A percentile compares a stretch with the other conserved stretches of the same genome.
Evolutionary conservation across 2,329 filamentous ascomycete species (phyloP).

Genomic region (Ilyonectria destructans): DNA sequence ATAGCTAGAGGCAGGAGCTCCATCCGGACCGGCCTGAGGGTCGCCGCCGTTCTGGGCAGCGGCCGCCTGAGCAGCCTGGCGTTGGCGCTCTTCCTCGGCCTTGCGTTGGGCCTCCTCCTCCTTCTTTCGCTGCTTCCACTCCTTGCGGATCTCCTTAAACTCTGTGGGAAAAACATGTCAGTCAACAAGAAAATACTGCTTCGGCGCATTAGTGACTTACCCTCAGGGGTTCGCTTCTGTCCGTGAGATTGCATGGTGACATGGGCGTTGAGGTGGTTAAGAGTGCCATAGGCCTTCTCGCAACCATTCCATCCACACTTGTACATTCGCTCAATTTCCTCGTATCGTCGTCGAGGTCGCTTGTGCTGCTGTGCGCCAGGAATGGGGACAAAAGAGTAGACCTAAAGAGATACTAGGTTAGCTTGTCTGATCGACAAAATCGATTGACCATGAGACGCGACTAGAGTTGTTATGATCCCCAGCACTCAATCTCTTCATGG

Average conservation of each 20-base stretch:
- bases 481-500: background rate
- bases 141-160: conserved; percentile 99
- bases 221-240: conserved; percentile 95
- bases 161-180: conserved; percentile 69
- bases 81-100: conserved; percentile 89
- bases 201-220: conserved; percentile 69
- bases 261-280: conserved; percentile 98
- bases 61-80: conserved; percentile 66
- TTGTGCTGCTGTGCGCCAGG: conserved; percentile 98
- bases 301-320: conserved; percentile 99
- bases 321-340: conserved; percentile 99
- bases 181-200: conserved; percentile 43
- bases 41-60: conserved; percentile 69
- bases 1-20: conserved; percentile 68
- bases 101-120: conserved; percentile 94
- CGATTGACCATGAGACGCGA: background rate
- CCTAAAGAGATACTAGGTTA: conserved; percentile 64
- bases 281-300: conserved; percentile 97
- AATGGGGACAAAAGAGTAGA: conserved; percentile 98
- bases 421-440: background rate
- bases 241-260: conserved; percentile 99
- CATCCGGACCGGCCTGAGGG: conserved; percentile 60
- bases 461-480: background rate
- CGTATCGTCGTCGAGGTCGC: conserved; percentile 91
- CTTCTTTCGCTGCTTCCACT: conserved; percentile 99